phyloP scores from a whole-genome alignment of 371 early-diverging fungal species.

The Zychaea mexicana region DNA sequence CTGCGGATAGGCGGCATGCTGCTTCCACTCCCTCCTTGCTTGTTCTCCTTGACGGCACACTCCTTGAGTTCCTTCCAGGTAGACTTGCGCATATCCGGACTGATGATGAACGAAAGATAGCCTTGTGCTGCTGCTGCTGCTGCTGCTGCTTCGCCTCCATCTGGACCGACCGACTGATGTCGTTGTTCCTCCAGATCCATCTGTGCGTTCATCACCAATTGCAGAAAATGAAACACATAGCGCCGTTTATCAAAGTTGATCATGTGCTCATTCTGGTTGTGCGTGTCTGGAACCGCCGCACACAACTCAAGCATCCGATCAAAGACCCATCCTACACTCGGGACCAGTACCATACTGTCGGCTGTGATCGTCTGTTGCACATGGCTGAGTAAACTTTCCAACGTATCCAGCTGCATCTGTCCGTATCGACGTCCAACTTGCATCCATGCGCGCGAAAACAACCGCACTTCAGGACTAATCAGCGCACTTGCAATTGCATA shows the following conservation, averaged over 20 bases:
- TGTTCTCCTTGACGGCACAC: constrained; percentile 39
- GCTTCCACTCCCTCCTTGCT: not conserved
- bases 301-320: constrained; percentile 54
- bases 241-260: constrained; percentile 77
- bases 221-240: constrained; percentile 64
- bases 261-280: constrained; percentile 43
- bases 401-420: constrained; percentile 56
- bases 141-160: constrained; percentile 23
- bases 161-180: too few relatives aligned
- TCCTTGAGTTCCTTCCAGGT: constrained; percentile 45
- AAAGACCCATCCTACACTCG: constrained; percentile 59
- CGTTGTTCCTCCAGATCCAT: constrained; percentile 29
- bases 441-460: constrained; percentile 72
- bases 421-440: constrained; percentile 56
- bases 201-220: constrained; percentile 50
- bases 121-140: constrained; percentile 11
- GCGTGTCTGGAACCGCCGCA: constrained; percentile 45
- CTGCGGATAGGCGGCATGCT: constrained; percentile 16
- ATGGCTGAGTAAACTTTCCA: constrained; percentile 46
- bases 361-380: constrained; percentile 2
- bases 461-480: constrained; percentile 77
- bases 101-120: constrained; percentile 24
- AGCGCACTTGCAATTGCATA: constrained; percentile 75
- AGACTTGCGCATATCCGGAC: constrained; percentile 22
- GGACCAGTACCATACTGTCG: constrained; percentile 30